Evolutionary conservation across 805 yeast genomes (phyloP), one percentile per base, ranked within the genome.

Genomic region (Blastobotrys parvus): DNA sequence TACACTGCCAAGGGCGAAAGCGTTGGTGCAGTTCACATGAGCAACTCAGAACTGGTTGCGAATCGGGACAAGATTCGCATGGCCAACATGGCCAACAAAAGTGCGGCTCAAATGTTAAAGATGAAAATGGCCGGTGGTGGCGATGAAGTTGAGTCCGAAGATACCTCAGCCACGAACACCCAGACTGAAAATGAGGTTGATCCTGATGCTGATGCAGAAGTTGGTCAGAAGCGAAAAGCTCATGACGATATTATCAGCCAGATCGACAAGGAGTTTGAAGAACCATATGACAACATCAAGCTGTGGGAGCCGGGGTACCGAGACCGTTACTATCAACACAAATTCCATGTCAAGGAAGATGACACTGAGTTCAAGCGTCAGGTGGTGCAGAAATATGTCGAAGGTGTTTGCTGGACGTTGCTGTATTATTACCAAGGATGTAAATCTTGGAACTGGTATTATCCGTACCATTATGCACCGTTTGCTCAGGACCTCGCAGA

Each of bases 361-460:
- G 72, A 72, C 2, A 75, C 71, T 40, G 69, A 71, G 1, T 63
- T 67, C 16, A 67, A 75, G 17, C 72, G 80, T 35, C 73, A 71
- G 48, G 78, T 92, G 56, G 87, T 80, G 0, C 67, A 69, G 43
- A 74, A 78, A 39, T 92, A 92, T 57, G 73, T 92, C 43, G 96
- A 90, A 62, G 99, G 99, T 48, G 83, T 92, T 3, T 78, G 95
- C n/a, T 92, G 99, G 99, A 95, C 82, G 1, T 69, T 92, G 50
- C 64, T 86, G 42, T 92, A 92, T 61, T 92, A 92, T 64, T 90
- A 86, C 62, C 97, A 92, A 63, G 97, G 97, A 2, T 90, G 97
- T 65, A 95, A 95, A 0, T 90, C 97, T 0, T 92, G 99, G 99
- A 80, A 80, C 43, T 92, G 98, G 98, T 92, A 78, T 62, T 92